Evolutionary conservation across 148 eudicot species (phyloP), one percentile per base, ranked within the genome.

Genomic region (Rhododendron mucronatum): DNA sequence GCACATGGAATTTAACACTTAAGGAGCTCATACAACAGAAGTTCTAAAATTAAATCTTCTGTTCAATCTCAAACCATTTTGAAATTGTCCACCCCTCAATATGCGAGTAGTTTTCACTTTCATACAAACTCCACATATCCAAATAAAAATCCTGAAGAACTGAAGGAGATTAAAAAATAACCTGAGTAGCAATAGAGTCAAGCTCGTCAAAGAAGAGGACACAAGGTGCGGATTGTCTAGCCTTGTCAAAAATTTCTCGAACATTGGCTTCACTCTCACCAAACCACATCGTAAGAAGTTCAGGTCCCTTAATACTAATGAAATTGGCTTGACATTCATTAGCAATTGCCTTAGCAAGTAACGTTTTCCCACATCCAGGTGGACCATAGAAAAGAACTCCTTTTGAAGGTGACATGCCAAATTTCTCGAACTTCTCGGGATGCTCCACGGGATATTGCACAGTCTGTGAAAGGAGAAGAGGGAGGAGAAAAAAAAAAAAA

Each of bases 261-360:
- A 92, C 94, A 89, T 92, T 92, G 51, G 92, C 94, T 83, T 92
- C 94, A 82, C 92, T 90, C 86, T 92, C 94, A 69, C 92, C 94
- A 81, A 92, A 91, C 94, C 92, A 92, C 94, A 92, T 92, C 13
- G 93, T 91, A 26, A 91, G 90, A 87, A 91, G 80, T 82, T 91
- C 93, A 12, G 93, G 92, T 61, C 93, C 92, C 79, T 91, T 91
- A 13, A 91, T 78, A 78, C 93, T 91, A 77, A 91, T 90, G 85
- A 91, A 90, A 63, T 91, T 91, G 73, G 93, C 93, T 78, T 90
- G 93, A 63, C 91, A 91, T 73, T 90, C 93, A 74, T 91, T 90
- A 5, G 92, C 93, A 86, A 91, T 91, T 12, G 93, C 93, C 88
- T 91, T 91, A 41, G 93, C 92, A 20, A 91, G 88, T 13, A 91